Conservation (phyloP, 1,284 basidiomycete genomes). For the Dichomitus squalens region DNA sequence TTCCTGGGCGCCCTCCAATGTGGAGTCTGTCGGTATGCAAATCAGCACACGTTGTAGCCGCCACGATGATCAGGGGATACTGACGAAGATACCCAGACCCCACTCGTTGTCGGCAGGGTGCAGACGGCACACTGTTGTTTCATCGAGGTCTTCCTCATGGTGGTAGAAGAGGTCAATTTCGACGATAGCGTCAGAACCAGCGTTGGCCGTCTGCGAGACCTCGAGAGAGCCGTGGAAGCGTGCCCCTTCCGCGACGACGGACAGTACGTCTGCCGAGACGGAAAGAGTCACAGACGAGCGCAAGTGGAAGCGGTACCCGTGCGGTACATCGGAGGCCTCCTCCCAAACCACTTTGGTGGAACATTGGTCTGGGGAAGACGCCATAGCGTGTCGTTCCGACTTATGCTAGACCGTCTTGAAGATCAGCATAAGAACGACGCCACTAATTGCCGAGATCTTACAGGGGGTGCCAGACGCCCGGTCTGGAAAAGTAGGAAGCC, state of each 20-base stretch:
- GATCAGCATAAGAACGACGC: not conserved
- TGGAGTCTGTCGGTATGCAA: conserved; percentile 16
- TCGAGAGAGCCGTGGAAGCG: conserved; percentile 27
- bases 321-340: not conserved
- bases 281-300: conserved; percentile 26
- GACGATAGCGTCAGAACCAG: conserved; percentile 21
- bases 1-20: conserved; percentile 4
- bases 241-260: conserved; percentile 30
- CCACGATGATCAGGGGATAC: conserved; percentile 1
- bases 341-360: not conserved
- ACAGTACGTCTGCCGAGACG: conserved; percentile 26
- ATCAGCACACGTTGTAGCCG: not conserved
- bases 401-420: not conserved
- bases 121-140: conserved; percentile 26
- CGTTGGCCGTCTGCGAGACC: conserved; percentile 19
- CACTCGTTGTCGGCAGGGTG: conserved; percentile 23
- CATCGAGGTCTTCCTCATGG: conserved; percentile 19
- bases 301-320: not conserved
- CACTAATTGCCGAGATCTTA: not conserved
- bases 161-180: conserved; percentile 25
- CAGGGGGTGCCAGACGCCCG: not conserved
- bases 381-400: not conserved
- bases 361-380: not conserved
- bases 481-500: not conserved
- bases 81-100: conserved; percentile 34